Evolutionary conservation across 2,329 filamentous ascomycete species (phyloP).

Genomic region (Daldinia sp.): DNA sequence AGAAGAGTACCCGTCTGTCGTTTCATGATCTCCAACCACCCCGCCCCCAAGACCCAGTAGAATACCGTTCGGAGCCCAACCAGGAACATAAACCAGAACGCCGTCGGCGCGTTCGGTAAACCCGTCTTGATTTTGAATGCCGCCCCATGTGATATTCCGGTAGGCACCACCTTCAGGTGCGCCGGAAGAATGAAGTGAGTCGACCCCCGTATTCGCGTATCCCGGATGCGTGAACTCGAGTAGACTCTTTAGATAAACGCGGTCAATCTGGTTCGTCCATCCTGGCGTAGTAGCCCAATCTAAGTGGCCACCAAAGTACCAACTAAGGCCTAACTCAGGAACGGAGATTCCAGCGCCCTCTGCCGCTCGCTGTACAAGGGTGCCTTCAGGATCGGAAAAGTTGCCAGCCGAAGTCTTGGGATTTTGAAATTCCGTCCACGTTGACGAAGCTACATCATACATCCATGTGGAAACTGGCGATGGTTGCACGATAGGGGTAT

Average conservation of each 20-base stretch:
- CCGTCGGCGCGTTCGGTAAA: conserved; percentile 81
- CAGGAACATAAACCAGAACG: conserved; percentile 75
- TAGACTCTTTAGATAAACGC: conserved; percentile 77
- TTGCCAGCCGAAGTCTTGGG: conserved; percentile 71
- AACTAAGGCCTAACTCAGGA: conserved; percentile 73
- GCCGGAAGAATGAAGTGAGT: conserved; percentile 60
- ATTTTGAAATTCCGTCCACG: conserved; percentile 69
- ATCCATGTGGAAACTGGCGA: conserved; percentile 72
- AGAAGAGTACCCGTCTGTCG: conserved; percentile 69
- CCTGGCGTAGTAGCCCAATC: conserved; percentile 66
- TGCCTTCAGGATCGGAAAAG: conserved; percentile 63
- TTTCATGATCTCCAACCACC: conserved; percentile 51
- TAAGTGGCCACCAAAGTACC: conserved; percentile 81
- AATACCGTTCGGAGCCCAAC: conserved; percentile 75
- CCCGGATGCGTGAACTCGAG: conserved; percentile 80
- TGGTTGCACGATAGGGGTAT: conserved; percentile 65
- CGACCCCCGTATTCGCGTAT: conserved; percentile 68
- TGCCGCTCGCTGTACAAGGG: conserved; percentile 71
- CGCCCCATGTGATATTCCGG: conserved; percentile 77
- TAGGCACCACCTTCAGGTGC: conserved; percentile 71
- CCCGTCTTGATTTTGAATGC: conserved; percentile 69
- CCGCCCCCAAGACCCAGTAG: conserved; percentile 77
- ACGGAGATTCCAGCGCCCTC: conserved; percentile 78
- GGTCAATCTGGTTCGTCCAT: conserved; percentile 70
- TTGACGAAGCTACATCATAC: conserved; percentile 66